Base-by-base conservation (phyloP, 345 rosid species). In the Dimocarpus longan region DNA sequence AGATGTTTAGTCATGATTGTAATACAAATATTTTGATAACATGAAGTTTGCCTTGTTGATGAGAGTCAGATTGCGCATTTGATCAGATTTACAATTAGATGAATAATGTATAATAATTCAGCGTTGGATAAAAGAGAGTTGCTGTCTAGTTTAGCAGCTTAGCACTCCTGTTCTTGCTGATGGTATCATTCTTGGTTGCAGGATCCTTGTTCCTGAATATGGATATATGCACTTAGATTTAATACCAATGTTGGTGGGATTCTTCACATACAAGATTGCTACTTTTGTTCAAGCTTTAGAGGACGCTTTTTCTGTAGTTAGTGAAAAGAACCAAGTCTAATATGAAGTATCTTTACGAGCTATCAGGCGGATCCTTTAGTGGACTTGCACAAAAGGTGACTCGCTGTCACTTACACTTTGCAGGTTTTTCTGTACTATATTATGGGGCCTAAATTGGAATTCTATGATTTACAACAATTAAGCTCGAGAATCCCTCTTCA, bases 211-310 rank as follows among this genome's bases (percentile, higher is more conserved):
- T 82, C 99, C 98, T 3, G 89, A 93, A 78, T 95, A 91, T 44
- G 98, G 98, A 54, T 68, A 32, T 42, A 83, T 95, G 92, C 97
- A 84, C 59, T 82, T 95, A 73, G 90, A 95, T 70, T 82, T 93
- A 91, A 92, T 95, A 73, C 98, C 98, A 0, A 93, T 93, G 94
- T 80, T 95, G 74, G 97, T 95, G 64, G 98, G 98, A 40, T 92
- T 95, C 68, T 95, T 95, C 84, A 93, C 98, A 40, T 93, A 95
- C 86, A 95, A 95, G 86, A 85, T 93, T 26, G 99, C 97, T 10
- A 95, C 99, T 28, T 93, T 95, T 70, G 73, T 83, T 81, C 98
- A 93, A 91, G 98, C 97, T 54, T 43, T 93, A 76, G 97, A 95
- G 74, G 96, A 87, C 2, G 90, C 93, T 7, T 74, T 95, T 77